Percentiles rank a stretch among this genome's conserved stretches.
These are phyloP conservation scores for Quercus cerris DNA, from an alignment of 306 rosid species.

Conservation along the genomic window DNA sequence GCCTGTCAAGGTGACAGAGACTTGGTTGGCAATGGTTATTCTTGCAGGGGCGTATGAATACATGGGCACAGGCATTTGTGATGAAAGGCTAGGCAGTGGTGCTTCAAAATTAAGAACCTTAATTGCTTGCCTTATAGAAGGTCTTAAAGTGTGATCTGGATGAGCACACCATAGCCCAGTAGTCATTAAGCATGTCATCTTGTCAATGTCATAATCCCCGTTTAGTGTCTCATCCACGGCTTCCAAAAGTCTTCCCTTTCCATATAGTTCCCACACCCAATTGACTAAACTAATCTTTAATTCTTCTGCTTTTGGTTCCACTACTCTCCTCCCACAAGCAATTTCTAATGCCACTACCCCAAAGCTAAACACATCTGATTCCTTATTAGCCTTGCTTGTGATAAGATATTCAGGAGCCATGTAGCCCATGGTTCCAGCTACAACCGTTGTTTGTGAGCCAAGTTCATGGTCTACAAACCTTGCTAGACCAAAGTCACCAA, in stretches of 20 bases:
- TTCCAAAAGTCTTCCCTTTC: slow-evolving; percentile 2
- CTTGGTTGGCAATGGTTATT: too few species aligned
- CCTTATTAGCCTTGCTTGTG: slow-evolving; percentile 27
- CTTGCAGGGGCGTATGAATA: background rate
- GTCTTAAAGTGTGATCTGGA: slow-evolving; percentile 23
- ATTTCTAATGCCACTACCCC: slow-evolving; percentile 35
- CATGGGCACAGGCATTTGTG: slow-evolving; percentile 4
- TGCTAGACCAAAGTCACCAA: slow-evolving; percentile 41
- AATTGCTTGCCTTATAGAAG: slow-evolving; percentile 33
- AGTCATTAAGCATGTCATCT: slow-evolving; percentile 26
- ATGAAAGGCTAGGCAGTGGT: slow-evolving; percentile 23
- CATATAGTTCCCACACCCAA: slow-evolving; percentile 35
- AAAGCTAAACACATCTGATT: slow-evolving; percentile 30
- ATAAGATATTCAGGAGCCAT: slow-evolving; percentile 31
- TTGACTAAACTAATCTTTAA: slow-evolving; percentile 15
- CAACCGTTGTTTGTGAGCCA: slow-evolving; percentile 12
- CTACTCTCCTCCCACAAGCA: background rate
- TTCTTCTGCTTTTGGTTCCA: slow-evolving; percentile 16
- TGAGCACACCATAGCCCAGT: slow-evolving; percentile 42
- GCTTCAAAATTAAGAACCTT: slow-evolving; percentile 27
- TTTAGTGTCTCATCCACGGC: slow-evolving; percentile 20
- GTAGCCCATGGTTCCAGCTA: slow-evolving; percentile 39
- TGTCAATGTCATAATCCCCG: slow-evolving; percentile 5
- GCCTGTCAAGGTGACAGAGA: too few species aligned
- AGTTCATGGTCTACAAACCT: slow-evolving; percentile 24